Evolutionary conservation across 2,329 filamentous ascomycete genomes (phyloP), one percentile per base, ranked within the genome.

Genomic region (Stemphylium vesicarium): DNA sequence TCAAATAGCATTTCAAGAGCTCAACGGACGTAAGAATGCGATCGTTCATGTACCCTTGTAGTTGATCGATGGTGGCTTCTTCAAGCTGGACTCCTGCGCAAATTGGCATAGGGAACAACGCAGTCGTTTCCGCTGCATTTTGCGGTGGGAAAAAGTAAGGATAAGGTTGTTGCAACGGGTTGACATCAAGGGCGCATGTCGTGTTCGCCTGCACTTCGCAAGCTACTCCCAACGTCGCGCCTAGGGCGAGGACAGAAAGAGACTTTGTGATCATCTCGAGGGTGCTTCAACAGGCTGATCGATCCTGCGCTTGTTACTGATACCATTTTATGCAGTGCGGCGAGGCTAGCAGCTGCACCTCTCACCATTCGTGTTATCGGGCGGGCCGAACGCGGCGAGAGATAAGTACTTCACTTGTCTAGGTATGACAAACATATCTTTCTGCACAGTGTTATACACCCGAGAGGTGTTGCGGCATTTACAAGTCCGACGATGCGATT

Each of bases 61-160:
- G 81, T 56, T 88, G 76, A 59, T 89, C 86, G 57, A 91, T 88
- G 6, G 84, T 87, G 13, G 87, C 87, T 70, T 91, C 88, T 72
- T 90, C 86, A 13, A 91, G 77, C 42, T 78, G 76, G 61, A 89
- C 81, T 9, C 81, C 82, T 51, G 82, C 74, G 70, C 89, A 92
- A 11, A 70, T 70, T 0, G 78, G 80, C 87, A 90, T 88, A 2
- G 85, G 83, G 64, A 91, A 90, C 29, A 82, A 59, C 2, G 59
- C 59, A 4, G 64, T n/a, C 1, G 65, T 71, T 11, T 66, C 60
- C 9, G 59, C 65, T 39, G 59, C 63, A 53, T 69, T 42, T 40
- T 65, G 51, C 15, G 65, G 51, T 8, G 76, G 75, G 38, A 75
- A 78, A n/a, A 69, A 63, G 53, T 74, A 76, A 2, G 72, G 72